Evolutionary conservation across 257 asterid genomes (phyloP), one percentile per base, ranked within the genome.

Genomic region (Jacaranda mimosifolia): DNA sequence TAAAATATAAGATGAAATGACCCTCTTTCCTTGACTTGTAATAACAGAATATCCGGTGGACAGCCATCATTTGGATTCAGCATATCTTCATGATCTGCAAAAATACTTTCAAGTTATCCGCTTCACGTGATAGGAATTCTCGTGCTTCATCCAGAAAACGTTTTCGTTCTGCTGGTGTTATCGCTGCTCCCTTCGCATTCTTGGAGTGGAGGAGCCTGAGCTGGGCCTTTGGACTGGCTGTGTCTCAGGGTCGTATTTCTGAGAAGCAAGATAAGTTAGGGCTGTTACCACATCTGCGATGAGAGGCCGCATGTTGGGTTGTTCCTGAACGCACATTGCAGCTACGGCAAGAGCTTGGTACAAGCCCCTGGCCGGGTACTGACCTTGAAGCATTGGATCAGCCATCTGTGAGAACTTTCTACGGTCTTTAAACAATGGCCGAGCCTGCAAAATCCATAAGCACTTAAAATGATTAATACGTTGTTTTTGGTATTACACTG

Each of bases 221-320:
- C 78, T 84, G 4, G 78, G 77, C 80, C 87, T 79, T 66, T 86
- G 89, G 52, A 71, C 77, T 3, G 92, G 86, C 72, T 78, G 89
- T 14, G 84, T 79, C 46, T 83, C 89, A 1, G 80, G 87, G 76
- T 85, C 85, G n/a, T 84, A 86, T 19, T 83, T 87, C 70, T 87
- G 94, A 1, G 88, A 83, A 49, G 94, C 91, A 46, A 91, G 96
- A 80, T 89, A 91, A 70, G 83, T 79, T 17, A 89, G 76, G 63
- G 94, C 91, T 0, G 91, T 89, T n/a, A 87, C 94, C 4, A 91
- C 91, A 52, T 91, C 94, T 1, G 89, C 94, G 59, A 91, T 89
- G 39, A 87, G 83, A 38, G 94, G 97, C 26, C 94, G 84, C 91
- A 86, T 83, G 40, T 74, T 89, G 14, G 90, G 89, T 74, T 88